Conservation (phyloP, 169 alveolate species). For the Theileria orientalis region DNA sequence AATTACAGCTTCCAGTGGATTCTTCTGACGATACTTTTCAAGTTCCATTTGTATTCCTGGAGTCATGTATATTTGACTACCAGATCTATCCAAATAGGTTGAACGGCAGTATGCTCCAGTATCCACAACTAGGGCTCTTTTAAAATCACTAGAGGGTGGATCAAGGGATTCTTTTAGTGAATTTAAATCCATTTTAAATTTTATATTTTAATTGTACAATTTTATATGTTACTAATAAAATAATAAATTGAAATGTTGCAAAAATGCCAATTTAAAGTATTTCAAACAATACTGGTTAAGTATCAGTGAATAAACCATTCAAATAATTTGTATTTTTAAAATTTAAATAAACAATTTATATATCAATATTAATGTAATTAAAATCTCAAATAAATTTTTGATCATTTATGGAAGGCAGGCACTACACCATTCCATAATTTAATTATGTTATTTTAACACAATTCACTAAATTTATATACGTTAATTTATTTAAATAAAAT, state of each 20-base stretch:
- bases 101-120: conserved; percentile 69
- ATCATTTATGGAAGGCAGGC: no score
- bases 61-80: conserved; percentile 47
- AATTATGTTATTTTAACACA: neutral
- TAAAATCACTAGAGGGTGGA: neutral
- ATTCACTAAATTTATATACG: neutral
- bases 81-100: conserved; percentile 53
- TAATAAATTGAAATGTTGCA: no score
- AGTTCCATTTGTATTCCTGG: conserved; percentile 54
- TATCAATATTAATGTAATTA: no score
- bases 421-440: no score
- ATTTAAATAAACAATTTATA: no score
- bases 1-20: conserved; percentile 42
- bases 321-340: no score
- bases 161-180: neutral
- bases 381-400: no score
- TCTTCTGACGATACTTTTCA: conserved; percentile 41
- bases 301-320: no score
- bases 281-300: no score
- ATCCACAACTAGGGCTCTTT: conserved; percentile 46
- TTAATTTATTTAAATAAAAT: neutral
- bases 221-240: neutral
- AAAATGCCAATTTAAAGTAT: no score
- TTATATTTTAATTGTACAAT: neutral
- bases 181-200: conserved; percentile 7